These are phyloP conservation scores for Dipsacomyces acuminosporus DNA, from an alignment of 371 early-diverging fungal species.

Conservation along the genomic window DNA sequence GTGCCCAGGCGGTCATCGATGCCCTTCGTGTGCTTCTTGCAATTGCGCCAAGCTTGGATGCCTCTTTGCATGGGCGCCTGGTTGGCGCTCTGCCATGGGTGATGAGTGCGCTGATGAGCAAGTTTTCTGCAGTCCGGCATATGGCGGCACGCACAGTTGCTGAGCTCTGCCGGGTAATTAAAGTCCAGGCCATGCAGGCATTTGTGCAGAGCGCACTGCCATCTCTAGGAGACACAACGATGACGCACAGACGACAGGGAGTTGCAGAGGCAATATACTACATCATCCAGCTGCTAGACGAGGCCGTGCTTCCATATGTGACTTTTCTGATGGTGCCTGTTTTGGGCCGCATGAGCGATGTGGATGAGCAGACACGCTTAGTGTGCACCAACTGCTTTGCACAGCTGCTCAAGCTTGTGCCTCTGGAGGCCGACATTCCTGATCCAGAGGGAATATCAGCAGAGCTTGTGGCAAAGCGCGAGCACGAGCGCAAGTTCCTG, in stretches of 20 bases:
- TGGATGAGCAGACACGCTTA: constrained; percentile 80
- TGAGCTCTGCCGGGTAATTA: constrained; percentile 61
- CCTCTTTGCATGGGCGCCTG: constrained; percentile 46
- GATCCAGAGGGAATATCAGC: constrained; percentile 84
- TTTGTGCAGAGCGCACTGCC: constrained; percentile 76
- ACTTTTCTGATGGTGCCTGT: constrained; percentile 94
- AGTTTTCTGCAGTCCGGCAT: constrained; percentile 71
- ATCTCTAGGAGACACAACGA: constrained; percentile 67
- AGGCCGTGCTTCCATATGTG: constrained; percentile 84
- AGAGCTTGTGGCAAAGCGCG: constrained; percentile 71
- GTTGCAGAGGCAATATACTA: constrained; percentile 72
- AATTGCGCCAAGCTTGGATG: constrained; percentile 64
- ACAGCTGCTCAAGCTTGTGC: constrained; percentile 86
- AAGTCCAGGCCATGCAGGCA: constrained; percentile 70
- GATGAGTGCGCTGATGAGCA: constrained; percentile 60
- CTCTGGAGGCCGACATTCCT: constrained; percentile 78
- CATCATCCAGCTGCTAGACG: constrained; percentile 60
- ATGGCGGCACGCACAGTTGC: constrained; percentile 78
- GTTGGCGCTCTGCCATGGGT: constrained; percentile 60
- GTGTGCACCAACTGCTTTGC: constrained; percentile 92
- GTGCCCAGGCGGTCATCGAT: constrained; percentile 74
- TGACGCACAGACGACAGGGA: constrained; percentile 76
- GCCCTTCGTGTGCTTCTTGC: constrained; percentile 67
- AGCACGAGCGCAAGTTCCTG: constrained; percentile 84
- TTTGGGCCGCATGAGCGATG: constrained; percentile 97